Evolutionary conservation across 2,329 filamentous ascomycete genomes (phyloP).

Genomic region (Alternaria solani): DNA sequence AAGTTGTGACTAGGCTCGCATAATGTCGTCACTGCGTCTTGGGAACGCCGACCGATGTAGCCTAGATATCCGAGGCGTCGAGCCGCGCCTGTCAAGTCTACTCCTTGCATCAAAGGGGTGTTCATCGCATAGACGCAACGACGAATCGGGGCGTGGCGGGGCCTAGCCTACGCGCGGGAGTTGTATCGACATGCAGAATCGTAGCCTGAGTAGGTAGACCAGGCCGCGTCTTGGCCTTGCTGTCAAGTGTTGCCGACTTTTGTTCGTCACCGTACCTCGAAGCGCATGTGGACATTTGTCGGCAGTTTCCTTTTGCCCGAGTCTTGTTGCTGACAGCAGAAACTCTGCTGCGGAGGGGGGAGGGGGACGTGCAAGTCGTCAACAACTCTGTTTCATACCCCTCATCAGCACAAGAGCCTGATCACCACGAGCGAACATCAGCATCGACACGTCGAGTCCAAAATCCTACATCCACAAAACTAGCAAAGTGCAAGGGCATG

Average conservation of each 20-base stretch:
- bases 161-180: conserved; percentile 1
- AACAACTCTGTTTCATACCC: conserved; percentile 2
- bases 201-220: not conserved
- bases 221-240: conserved; percentile 2
- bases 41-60: conserved; percentile 2
- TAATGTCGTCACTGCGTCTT: conserved; percentile 20
- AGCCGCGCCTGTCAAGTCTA: conserved; percentile 7
- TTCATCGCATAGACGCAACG: conserved; percentile 13
- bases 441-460: not conserved
- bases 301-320: conserved; percentile 6
- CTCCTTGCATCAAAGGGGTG: conserved; percentile 3
- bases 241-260: not conserved
- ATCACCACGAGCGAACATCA: not conserved
- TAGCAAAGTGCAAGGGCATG: conserved; percentile 7
- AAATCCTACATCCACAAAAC: not conserved
- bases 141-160: conserved; percentile 2
- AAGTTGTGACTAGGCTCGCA: conserved; percentile 9
- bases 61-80: not conserved
- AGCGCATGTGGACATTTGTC: not conserved
- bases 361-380: not conserved
- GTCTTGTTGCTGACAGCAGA: conserved; percentile 5
- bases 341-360: conserved; percentile 1
- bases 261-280: not conserved
- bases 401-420: conserved; percentile 6
- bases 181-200: conserved; percentile 1